Percentiles rank a stretch among this genome's conserved stretches.
phyloP scores from a whole-genome alignment of 495 filamentous ascomycete species.

The Penicillium subrubescens region DNA sequence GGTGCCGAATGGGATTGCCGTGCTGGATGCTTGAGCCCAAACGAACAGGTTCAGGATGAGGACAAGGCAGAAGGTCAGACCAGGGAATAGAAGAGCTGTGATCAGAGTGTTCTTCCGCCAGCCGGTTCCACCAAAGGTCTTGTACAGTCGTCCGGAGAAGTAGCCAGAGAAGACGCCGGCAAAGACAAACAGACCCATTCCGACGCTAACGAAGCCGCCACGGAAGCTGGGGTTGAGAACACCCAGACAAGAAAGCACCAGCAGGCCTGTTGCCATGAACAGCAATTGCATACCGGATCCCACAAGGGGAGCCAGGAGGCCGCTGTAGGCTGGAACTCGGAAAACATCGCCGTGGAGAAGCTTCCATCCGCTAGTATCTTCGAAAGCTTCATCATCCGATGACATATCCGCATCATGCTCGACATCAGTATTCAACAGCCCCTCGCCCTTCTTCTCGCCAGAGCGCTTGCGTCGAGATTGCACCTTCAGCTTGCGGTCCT shows the following conservation, averaged over 20 bases:
- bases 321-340: constrained; percentile 71
- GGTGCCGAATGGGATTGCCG: constrained; percentile 86
- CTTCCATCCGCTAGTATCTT: constrained; percentile 93
- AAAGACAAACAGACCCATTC: constrained; percentile 82
- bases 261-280: constrained; percentile 79
- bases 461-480: constrained; percentile 51
- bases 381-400: constrained; percentile 76
- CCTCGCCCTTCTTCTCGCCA: constrained; percentile 56
- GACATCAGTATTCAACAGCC: constrained; percentile 66
- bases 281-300: constrained; percentile 90
- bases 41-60: constrained; percentile 92
- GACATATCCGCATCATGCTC: constrained; percentile 62
- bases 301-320: constrained; percentile 79
- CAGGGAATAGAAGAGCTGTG: constrained; percentile 83
- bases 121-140: constrained; percentile 79
- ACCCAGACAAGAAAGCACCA: constrained; percentile 79
- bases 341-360: constrained; percentile 95
- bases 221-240: constrained; percentile 90
- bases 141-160: constrained; percentile 82
- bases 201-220: constrained; percentile 88
- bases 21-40: constrained; percentile 90
- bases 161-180: constrained; percentile 93
- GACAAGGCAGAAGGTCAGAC: constrained; percentile 74
- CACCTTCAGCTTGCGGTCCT: constrained; percentile 67
- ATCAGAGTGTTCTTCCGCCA: constrained; percentile 83